Conservation (phyloP, 108 stramenopile species). For the Nannochloropsis salina region DNA sequence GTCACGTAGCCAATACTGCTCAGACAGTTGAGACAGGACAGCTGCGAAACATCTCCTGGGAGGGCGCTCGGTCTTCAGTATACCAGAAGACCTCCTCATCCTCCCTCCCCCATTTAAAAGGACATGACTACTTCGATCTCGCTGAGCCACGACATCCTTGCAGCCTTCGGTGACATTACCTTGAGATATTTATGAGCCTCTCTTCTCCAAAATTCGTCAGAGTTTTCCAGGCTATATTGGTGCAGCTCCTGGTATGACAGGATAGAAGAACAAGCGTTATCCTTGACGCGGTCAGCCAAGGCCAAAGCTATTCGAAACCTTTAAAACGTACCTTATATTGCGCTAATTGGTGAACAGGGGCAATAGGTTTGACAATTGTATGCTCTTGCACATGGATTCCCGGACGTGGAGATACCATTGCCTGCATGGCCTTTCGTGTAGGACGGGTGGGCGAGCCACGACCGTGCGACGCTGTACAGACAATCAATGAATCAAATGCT, state of each 20-base stretch:
- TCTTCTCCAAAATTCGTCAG: conserved; percentile 48
- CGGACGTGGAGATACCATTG: background rate
- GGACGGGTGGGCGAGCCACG: no score
- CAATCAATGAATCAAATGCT: no score
- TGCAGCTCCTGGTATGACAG: conserved; percentile 34
- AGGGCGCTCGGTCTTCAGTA: no score
- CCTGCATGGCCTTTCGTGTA: background rate
- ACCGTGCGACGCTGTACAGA: no score
- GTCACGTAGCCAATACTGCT: no score
- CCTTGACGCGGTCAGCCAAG: background rate
- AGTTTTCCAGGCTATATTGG: conserved; percentile 40
- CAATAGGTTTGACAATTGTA: conserved; percentile 6
- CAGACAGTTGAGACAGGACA: no score
- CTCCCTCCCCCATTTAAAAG: no score
- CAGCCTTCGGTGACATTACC: conserved; percentile 14
- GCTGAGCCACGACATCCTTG: no score
- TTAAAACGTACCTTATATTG: background rate
- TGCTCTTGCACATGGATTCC: background rate
- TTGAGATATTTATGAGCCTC: conserved; percentile 40
- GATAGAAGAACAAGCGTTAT: background rate
- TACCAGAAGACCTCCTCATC: no score
- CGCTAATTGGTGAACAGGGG: background rate
- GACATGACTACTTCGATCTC: no score
- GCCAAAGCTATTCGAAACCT: background rate
- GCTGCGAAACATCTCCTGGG: no score